Conservation (phyloP, 805 yeast species). For the Clavispora santaluciae region DNA sequence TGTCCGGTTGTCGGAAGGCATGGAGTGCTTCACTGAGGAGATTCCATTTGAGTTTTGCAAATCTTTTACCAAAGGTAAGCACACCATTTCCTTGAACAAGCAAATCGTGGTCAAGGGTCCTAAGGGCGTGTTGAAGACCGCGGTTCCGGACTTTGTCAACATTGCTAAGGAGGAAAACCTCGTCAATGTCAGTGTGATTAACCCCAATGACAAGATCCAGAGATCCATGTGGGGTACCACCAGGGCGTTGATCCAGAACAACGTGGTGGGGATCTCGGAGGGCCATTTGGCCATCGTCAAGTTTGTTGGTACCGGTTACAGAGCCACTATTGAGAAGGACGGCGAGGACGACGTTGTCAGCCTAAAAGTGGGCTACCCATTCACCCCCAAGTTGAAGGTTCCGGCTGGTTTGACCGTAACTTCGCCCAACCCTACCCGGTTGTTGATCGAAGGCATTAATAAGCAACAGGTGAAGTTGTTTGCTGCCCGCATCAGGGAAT, state of each 20-base stretch:
- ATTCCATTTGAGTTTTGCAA: slow-evolving; percentile 52
- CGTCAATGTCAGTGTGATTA: slow-evolving; percentile 52
- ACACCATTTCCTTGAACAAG: slow-evolving; percentile 52
- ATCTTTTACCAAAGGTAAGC: slow-evolving; percentile 62
- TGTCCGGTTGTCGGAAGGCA: slow-evolving; percentile 60
- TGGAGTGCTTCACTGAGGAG: slow-evolving; percentile 42
- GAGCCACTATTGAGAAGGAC: slow-evolving; percentile 69
- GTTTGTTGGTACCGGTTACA: slow-evolving; percentile 95
- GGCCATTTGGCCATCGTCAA: slow-evolving; percentile 86
- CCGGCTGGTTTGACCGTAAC: slow-evolving; percentile 74
- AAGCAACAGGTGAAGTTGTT: slow-evolving; percentile 82
- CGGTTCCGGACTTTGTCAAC: slow-evolving; percentile 68
- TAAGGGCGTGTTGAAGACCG: slow-evolving; percentile 58
- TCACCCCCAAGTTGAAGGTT: slow-evolving; percentile 66
- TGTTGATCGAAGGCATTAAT: slow-evolving; percentile 81
- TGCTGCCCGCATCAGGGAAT: slow-evolving; percentile 82
- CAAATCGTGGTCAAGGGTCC: slow-evolving; percentile 70
- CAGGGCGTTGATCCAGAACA: slow-evolving; percentile 71
- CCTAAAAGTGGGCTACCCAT: slow-evolving; percentile 85
- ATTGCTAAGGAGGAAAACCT: slow-evolving; percentile 35
- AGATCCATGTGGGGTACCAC: slow-evolving; percentile 94
- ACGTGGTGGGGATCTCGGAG: slow-evolving; percentile 82
- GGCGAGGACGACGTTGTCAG: slow-evolving; percentile 54
- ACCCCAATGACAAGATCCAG: slow-evolving; percentile 59
- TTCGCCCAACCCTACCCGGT: slow-evolving; percentile 80